These are phyloP conservation scores for Nannizziopsis barbatae DNA, from an alignment of 2,329 filamentous ascomycete species.

Conservation along the genomic window DNA sequence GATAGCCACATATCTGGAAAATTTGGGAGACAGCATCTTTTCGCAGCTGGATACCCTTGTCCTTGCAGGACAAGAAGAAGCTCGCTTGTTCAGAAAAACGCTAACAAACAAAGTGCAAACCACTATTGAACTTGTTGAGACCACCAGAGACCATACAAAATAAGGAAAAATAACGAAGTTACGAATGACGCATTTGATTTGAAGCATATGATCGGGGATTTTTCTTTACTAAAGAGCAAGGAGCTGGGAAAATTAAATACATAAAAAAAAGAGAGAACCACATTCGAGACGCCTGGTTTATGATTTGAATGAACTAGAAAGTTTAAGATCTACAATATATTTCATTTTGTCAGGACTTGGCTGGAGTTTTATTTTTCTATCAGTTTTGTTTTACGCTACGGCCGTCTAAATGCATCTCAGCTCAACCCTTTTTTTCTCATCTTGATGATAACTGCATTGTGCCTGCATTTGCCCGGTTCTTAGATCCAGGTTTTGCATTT, in stretches of 20 bases:
- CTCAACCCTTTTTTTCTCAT: too few species aligned
- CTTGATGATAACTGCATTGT: too few species aligned
- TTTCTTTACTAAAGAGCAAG: background rate
- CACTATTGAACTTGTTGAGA: slow-evolving; percentile 31
- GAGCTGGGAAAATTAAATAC: slow-evolving; percentile 1
- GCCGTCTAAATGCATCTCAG: too few species aligned
- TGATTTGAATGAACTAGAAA: too few species aligned
- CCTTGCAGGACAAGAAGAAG: slow-evolving; percentile 53
- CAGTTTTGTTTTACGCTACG: too few species aligned
- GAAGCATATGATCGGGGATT: background rate
- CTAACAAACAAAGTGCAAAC: slow-evolving; percentile 35
- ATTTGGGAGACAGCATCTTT: slow-evolving; percentile 38
- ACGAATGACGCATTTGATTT: background rate
- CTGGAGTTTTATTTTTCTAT: too few species aligned
- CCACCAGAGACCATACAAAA: slow-evolving; percentile 15
- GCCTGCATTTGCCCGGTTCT: too few species aligned
- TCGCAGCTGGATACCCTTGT: slow-evolving; percentile 56
- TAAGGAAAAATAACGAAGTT: background rate
- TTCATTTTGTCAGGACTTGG: too few species aligned
- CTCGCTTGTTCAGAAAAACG: slow-evolving; percentile 39
- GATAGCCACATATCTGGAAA: slow-evolving; percentile 36
- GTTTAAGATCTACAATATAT: too few species aligned
- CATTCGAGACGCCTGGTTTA: too few species aligned
- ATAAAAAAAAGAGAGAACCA: too few species aligned
- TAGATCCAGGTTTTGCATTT: too few species aligned